Conservation (phyloP, 2,329 filamentous ascomycete genomes). For the Alternaria sp. region DNA sequence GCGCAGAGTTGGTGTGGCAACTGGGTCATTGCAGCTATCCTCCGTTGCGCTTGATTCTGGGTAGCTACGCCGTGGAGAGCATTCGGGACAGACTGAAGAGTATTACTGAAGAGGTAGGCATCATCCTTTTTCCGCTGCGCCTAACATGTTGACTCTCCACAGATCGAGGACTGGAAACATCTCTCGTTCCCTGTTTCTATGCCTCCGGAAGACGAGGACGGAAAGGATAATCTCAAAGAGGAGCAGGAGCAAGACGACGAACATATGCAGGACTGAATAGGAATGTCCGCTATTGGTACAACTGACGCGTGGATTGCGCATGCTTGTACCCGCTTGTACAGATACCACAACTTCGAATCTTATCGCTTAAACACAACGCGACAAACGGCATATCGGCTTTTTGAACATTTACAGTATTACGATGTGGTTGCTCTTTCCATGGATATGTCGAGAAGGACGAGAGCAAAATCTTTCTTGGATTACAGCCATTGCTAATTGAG, state of each 20-base stretch:
- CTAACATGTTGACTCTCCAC: not conserved
- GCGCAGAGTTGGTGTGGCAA: conserved; percentile 91
- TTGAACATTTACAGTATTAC: not conserved
- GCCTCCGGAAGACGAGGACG: conserved; percentile 28
- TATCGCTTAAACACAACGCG: not conserved
- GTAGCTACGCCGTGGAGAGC: conserved; percentile 94
- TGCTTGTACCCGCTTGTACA: not conserved
- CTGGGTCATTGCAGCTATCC: conserved; percentile 94
- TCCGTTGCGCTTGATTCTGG: conserved; percentile 82
- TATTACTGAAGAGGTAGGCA: conserved; percentile 83
- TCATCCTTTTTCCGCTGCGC: not conserved
- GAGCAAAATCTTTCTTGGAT: not conserved
- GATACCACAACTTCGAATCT: not conserved
- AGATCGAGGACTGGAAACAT: conserved; percentile 40
- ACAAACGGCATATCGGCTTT: not conserved
- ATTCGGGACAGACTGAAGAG: conserved; percentile 87
- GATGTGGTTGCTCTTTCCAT: not conserved
- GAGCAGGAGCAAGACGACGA: conserved; percentile 32
- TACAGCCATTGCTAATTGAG: not conserved
- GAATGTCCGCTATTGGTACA: not conserved
- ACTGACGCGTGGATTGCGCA: not conserved
- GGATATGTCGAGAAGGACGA: not conserved
- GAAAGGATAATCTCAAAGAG: conserved; percentile 21
- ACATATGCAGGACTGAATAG: conserved; percentile 29
- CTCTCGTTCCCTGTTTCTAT: conserved; percentile 29